Evolutionary conservation across 2,329 filamentous ascomycete species (phyloP), one percentile per base, ranked within the genome.

Genomic region (Cordyceps cicadae): DNA sequence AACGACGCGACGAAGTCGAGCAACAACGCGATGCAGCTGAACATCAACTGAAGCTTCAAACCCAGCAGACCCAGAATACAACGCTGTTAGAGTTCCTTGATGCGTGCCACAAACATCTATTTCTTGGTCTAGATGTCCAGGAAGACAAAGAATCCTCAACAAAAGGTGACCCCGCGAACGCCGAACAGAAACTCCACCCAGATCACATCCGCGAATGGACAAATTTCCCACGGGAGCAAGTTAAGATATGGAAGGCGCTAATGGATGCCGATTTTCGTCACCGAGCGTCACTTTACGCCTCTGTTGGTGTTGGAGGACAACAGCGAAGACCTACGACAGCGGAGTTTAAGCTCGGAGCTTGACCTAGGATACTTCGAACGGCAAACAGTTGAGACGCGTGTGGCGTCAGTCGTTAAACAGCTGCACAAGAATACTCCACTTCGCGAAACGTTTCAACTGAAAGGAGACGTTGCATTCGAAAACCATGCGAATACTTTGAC

Each of bases 291-390:
- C 26, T 57, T 57, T 11, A 37, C 54, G 11, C 54, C 54, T 9
- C 41, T 49, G 29, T 8, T 57, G 15, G 54, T 48, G 21, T 37
- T 57, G 4, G 17, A 57, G 45, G 26, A 57, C 9, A 48, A 48
- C 43, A 43, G 54, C 9, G 37, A 49, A 48, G 54, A 57, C 17
- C 54, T 57, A 15, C 43, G 54, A 37, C 41, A 57, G 32, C 41
- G 43, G 43, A 48, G 41, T 39, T n/a, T 57, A 49, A 39, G 54
- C 54, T 57, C 43, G 19, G 54, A 57, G 54, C 54, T 49, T 57
- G 54, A 57, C 15, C 43, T 55, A 34, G 53, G 39, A 6, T 55
- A 55, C 53, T 55, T 57, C n/a, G 54, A 57, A 48, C 54, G 54
- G 24, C 43, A 57, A 57, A 49, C 54, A 24, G 43, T 57, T 24